Evolutionary conservation across 495 filamentous ascomycete species (phyloP).

Genomic region (Collariella sp.): DNA sequence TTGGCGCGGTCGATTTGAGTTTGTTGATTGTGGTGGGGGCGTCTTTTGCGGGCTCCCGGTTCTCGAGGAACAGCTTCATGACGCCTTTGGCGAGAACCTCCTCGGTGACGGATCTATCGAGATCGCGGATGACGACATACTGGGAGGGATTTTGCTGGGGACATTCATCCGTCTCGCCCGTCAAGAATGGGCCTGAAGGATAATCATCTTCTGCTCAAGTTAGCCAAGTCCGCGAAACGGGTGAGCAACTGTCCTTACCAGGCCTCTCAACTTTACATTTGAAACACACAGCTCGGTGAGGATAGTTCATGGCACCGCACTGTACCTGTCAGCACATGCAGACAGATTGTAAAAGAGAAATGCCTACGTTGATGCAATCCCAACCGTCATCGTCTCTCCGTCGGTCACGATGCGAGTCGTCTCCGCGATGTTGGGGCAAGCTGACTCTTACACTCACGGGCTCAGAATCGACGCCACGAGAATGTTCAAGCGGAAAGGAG

Average conservation of each 20-base stretch:
- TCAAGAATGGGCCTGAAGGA: conserved; percentile 33
- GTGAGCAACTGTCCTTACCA: conserved; percentile 44
- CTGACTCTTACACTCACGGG: conserved; percentile 51
- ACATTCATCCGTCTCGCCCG: conserved; percentile 73
- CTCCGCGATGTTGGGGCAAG: conserved; percentile 50
- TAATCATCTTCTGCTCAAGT: conserved; percentile 16
- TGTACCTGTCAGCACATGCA: conserved; percentile 23
- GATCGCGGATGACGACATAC: conserved; percentile 66
- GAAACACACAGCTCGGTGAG: conserved; percentile 60
- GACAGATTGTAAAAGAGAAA: background rate
- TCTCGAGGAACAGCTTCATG: conserved; percentile 59
- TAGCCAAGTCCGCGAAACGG: background rate
- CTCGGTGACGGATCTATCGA: conserved; percentile 69
- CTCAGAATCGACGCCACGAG: conserved; percentile 32
- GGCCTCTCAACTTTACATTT: conserved; percentile 63
- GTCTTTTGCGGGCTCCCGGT: conserved; percentile 32
- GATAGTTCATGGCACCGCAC: conserved; percentile 67
- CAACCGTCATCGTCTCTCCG: conserved; percentile 59
- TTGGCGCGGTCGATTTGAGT: conserved; percentile 66
- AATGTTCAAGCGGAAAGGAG: conserved; percentile 30
- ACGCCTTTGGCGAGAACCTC: conserved; percentile 71
- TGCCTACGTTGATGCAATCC: conserved; percentile 58
- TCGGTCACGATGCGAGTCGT: conserved; percentile 40
- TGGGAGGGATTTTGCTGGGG: conserved; percentile 68
- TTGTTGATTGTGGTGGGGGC: conserved; percentile 38